Conservation (phyloP, 495 filamentous ascomycete species). For the Xylaria sp. region DNA sequence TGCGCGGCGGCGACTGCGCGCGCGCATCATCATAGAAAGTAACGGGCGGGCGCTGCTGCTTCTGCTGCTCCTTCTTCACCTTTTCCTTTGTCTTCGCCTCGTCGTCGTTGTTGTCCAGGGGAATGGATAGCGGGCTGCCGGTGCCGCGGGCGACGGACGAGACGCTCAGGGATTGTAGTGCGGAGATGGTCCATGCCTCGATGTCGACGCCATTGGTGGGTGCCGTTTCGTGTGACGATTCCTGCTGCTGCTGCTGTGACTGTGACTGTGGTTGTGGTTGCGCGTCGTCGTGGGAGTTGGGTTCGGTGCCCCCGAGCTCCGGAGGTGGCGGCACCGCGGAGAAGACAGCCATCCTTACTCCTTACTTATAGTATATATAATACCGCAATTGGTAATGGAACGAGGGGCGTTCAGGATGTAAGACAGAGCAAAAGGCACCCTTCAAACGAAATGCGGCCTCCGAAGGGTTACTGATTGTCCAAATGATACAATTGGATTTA, state of each 20-base stretch:
- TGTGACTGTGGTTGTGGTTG: conserved; percentile 31
- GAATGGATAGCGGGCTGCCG: conserved; percentile 54
- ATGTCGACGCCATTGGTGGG: conserved; percentile 48
- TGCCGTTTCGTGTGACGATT: conserved; percentile 19
- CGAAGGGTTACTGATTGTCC: neutral
- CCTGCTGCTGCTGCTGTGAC: conserved; percentile 28
- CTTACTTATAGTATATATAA: neutral
- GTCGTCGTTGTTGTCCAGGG: too few relatives aligned
- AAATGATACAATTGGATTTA: neutral
- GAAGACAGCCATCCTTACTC: conserved; percentile 49
- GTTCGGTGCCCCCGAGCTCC: conserved; percentile 26
- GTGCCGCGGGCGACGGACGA: conserved; percentile 52
- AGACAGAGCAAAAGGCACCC: neutral
- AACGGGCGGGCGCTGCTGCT: too few relatives aligned
- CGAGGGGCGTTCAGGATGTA: neutral
- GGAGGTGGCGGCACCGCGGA: conserved; percentile 49
- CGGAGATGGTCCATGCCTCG: conserved; percentile 57
- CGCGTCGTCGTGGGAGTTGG: conserved; percentile 19
- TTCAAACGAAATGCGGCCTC: neutral
- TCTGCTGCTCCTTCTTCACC: too few relatives aligned
- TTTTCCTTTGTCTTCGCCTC: conserved; percentile 23
- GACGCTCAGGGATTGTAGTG: conserved; percentile 57
- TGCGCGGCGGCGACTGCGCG: conserved; percentile 40
- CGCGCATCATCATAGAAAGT: conserved; percentile 38
- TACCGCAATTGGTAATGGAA: neutral